These are phyloP conservation scores for Lachancea dasiensis DNA, from an alignment of 805 yeast genomes.

Conservation along the genomic window DNA sequence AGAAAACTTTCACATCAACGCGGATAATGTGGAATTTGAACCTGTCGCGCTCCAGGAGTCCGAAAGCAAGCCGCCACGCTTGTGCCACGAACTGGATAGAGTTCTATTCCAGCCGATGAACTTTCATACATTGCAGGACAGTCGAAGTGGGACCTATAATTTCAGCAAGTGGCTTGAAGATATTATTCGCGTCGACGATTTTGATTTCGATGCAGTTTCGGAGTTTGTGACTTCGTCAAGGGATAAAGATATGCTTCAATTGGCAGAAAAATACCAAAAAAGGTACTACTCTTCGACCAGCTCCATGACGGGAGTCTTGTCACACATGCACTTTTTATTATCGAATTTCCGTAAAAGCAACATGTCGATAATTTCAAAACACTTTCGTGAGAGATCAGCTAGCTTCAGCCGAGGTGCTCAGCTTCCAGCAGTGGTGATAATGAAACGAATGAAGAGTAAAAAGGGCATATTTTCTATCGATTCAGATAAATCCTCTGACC, in stretches of 20 bases:
- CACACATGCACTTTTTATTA: constrained; percentile 68
- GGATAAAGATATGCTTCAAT: constrained; percentile 46
- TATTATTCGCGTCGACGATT: constrained; percentile 58
- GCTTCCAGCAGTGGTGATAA: constrained; percentile 51
- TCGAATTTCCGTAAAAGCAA: constrained; percentile 55
- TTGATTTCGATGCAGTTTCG: constrained; percentile 46
- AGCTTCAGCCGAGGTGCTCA: constrained; percentile 41
- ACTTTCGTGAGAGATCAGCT: constrained; percentile 35
- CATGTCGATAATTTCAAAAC: constrained; percentile 39
- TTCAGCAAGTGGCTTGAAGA: constrained; percentile 54
- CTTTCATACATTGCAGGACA: constrained; percentile 71
- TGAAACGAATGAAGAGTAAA: constrained; percentile 42
- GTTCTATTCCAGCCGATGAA: constrained; percentile 72
- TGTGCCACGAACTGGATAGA: constrained; percentile 62
- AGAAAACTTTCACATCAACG: neutral
- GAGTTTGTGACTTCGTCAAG: constrained; percentile 61
- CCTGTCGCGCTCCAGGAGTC: neutral
- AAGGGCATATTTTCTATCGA: constrained; percentile 55
- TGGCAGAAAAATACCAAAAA: constrained; percentile 36
- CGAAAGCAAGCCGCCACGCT: constrained; percentile 37
- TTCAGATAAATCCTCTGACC: constrained; percentile 59
- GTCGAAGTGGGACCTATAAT: constrained; percentile 67
- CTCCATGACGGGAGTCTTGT: constrained; percentile 71
- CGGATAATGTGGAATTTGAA: constrained; percentile 2
- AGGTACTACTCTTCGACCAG: constrained; percentile 76